Base-by-base conservation (phyloP, 371 early-diverging fungal genomes). In the Apophysomyces ossiformis region DNA sequence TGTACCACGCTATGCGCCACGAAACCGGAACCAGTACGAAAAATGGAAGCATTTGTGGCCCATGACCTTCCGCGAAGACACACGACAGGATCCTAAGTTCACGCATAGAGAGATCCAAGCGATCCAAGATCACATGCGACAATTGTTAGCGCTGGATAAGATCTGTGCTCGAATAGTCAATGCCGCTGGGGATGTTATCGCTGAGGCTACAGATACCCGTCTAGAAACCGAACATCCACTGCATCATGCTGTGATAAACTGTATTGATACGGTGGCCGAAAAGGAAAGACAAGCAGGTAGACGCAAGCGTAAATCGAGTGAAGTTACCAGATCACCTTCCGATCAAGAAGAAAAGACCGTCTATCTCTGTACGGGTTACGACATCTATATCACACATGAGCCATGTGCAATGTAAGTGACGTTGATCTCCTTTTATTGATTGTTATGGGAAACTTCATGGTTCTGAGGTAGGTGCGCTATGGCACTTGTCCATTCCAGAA, bases 401-500 rank as follows among this genome's bases (percentile, higher is more conserved):
- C 90, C 90, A 35, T 90, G 90, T 65, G 84, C 87, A 50, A 90
- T 88, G 90, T 86, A 78, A 73, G 76, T 69, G 54, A 41, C 13
- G 32, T 13, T 45, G 26, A 39, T 60, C 3, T 15, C 37, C 37
- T 21, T 18, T 11, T n/a, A 26, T 32, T 36, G 21, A 26, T 26
- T 26, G 32, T 26, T 39, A 36, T 43, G 39, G 9, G 50, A 11
- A 38, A 41, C 11, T 35, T 44, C 54, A 50, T 50, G 54, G 21
- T n/a, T 26, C 39, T 43, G 15, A 37, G 61, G 63, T 66, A 89
- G 89, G 88, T 92, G 93, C 68, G 75, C 90, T 2, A 93, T 93
- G 93, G 92, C 90, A 0, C 68, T 93, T 16, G 85, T 93, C 6
- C 93, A 93, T 76, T 93, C 93, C 5, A 83, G 93, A 15, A 83